Conservation (phyloP, 1,284 basidiomycete species). For the Paramarasmius palmivorus region DNA sequence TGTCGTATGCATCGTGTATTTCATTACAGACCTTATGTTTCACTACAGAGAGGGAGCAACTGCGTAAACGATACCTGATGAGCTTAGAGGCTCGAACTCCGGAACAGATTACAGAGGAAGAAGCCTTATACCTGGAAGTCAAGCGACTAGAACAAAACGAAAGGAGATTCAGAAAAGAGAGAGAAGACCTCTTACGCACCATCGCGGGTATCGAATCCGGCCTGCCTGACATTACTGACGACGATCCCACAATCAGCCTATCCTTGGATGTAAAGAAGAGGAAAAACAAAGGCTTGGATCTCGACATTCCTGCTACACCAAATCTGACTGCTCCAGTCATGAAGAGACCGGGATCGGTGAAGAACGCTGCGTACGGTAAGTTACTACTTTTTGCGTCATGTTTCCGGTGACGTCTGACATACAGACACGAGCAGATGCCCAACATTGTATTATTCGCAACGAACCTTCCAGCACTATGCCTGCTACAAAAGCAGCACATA, state of each 20-base stretch:
- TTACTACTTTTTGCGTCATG: slow-evolving; percentile 8
- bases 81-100: slow-evolving; percentile 86
- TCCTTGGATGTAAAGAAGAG: slow-evolving; percentile 52
- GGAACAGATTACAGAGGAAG: slow-evolving; percentile 93
- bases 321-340: slow-evolving; percentile 34
- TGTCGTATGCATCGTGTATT: not conserved
- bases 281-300: slow-evolving; percentile 51
- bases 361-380: slow-evolving; percentile 61
- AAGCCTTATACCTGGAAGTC: slow-evolving; percentile 92
- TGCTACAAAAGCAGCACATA: slow-evolving; percentile 74
- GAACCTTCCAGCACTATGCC: slow-evolving; percentile 55
- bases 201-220: slow-evolving; percentile 86
- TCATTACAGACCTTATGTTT: slow-evolving; percentile 14
- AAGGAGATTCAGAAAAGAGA: slow-evolving; percentile 83
- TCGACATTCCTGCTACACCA: slow-evolving; percentile 60
- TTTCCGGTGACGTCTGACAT: too few species aligned
- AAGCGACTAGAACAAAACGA: slow-evolving; percentile 95
- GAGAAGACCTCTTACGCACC: slow-evolving; percentile 87
- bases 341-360: slow-evolving; percentile 48
- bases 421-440: slow-evolving; percentile 49
- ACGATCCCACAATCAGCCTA: slow-evolving; percentile 54
- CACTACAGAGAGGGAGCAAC: slow-evolving; percentile 77
- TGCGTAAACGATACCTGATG: slow-evolving; percentile 86
- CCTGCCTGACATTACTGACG: slow-evolving; percentile 68
- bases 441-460: slow-evolving; percentile 75